Base-by-base conservation (phyloP, 2,329 filamentous ascomycete species). In the Colletotrichum ledebouriae region DNA sequence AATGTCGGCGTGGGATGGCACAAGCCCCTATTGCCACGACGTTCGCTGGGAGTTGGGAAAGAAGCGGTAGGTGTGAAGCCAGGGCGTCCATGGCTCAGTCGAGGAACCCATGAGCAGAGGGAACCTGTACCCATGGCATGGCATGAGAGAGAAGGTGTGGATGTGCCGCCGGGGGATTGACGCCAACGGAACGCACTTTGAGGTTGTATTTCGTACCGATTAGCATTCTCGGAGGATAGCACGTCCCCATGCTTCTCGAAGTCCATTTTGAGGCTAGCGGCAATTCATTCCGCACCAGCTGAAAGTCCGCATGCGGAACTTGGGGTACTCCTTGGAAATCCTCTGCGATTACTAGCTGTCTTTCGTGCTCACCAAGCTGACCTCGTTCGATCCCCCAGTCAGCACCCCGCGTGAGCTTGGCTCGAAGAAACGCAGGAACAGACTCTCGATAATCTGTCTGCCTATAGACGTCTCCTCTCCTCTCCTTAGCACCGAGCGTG, bases 251-350 rank as follows among this genome's bases (percentile, higher is more conserved):
- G 33, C 29, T 44, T 25, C 46, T 37, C 17, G n/a, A 46, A 15
- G 17, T 56, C 59, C 22, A 49, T n/a, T 52, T 63, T 44, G 10
- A 52, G 60, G 34, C 59, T 68, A 58, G 47, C 46, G 50, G 60
- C 47, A 5, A 20, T 53, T 64, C 13, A 17, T 20, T 20, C 39
- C 46, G 25, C 41, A 64, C 53, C 61, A 39, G 49, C 49, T 65
- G 49, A 56, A 56, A 39, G n/a, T 29, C 65, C 61, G 61, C 47
- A 65, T 59, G 55, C 65, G 34, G 61, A n/a, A 49, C 25, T 33
- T 25, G 55, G 7, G 44, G 50, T 33, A 29, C 52, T 41, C 61
- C 49, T 44, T 20, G 22, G 47, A 58, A 22, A 37, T 50, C 61
- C 4, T 37, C 34, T 41, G 34, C 33, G 34, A 20, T 42, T 42